These are phyloP conservation scores for Filobasidium floriforme DNA, from an alignment of 768 basidiomycete genomes.

Conservation along the genomic window DNA sequence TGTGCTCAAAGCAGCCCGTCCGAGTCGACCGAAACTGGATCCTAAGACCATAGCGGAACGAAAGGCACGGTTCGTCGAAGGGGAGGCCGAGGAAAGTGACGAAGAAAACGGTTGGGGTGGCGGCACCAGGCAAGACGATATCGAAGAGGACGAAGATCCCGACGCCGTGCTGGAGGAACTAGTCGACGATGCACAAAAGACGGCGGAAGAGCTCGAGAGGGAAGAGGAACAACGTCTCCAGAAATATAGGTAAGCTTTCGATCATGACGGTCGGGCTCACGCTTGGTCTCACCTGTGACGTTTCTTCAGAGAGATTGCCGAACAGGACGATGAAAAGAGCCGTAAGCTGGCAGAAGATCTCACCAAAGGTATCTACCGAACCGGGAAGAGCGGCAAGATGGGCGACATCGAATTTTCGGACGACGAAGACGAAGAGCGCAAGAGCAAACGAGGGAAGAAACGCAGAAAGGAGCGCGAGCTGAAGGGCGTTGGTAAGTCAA, in stretches of 20 bases:
- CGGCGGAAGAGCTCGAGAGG: neutral
- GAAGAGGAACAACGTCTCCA: neutral
- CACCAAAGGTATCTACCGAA: neutral
- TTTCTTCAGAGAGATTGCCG: neutral
- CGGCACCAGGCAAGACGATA: neutral
- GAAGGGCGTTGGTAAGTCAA: neutral
- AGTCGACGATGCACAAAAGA: neutral
- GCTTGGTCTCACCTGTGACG: neutral
- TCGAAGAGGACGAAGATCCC: constrained; percentile 2
- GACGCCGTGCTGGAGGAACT: neutral
- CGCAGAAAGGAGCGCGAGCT: neutral
- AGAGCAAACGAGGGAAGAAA: neutral
- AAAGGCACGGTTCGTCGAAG: neutral
- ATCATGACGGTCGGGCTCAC: neutral
- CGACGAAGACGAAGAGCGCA: neutral
- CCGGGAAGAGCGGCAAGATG: neutral
- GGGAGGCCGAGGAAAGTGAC: constrained; percentile 2
- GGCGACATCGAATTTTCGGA: neutral
- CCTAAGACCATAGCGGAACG: neutral
- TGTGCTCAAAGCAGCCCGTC: neutral
- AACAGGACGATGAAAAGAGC: neutral
- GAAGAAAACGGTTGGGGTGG: constrained; percentile 2
- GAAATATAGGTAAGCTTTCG: neutral
- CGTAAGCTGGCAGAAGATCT: neutral
- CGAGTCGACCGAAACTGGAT: neutral